Base-by-base conservation (phyloP, 1,284 basidiomycete genomes). In the Pyrrhoderma lamaoense region DNA sequence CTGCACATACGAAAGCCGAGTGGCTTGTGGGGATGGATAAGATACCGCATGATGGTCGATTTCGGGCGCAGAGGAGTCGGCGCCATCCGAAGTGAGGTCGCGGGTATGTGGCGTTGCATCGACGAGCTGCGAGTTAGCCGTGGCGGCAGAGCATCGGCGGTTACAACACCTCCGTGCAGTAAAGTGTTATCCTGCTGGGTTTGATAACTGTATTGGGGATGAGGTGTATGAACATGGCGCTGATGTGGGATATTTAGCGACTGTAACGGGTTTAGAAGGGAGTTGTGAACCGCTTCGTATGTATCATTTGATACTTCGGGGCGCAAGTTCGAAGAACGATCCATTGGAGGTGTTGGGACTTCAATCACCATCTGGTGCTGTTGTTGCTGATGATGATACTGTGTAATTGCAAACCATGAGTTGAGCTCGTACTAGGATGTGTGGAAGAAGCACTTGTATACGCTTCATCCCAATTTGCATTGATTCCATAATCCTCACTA, bases 91-190 rank as follows among this genome's bases (percentile, higher is more conserved):
- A 52, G 44, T 16, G 44, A 42, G 13, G 36, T 34, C 16, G 36
- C 37, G 22, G 51, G 51, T 2, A 52, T 47, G 18, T 52, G 51
- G 23, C 51, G 45, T 9, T 47, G 51, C 37, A 52, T 52, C n/a
- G 38, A 40, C 16, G 45, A 34, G 19, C 39, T 47, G 25, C 45
- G 44, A 23, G 18, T 35, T 27, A 52, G 23, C 8, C 38, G 42
- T 9, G 31, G 18, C 23, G 34, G 27, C 37, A 16, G 38, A 22
- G 34, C 1, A 25, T 21, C 25, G 4, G 45, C 18, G n/a, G n/a
- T n/a, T n/a, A n/a, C n/a, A n/a, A n/a, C n/a, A n/a, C n/a, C n/a
- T n/a, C n/a, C n/a, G n/a, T n/a, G n/a, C n/a, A n/a, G n/a, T n/a
- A n/a, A 23, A 16, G 18, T n/a, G 38, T 21, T 11, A 19, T 31